Evolutionary conservation across 768 basidiomycete genomes (phyloP).

Genomic region (Podaxis sp.): DNA sequence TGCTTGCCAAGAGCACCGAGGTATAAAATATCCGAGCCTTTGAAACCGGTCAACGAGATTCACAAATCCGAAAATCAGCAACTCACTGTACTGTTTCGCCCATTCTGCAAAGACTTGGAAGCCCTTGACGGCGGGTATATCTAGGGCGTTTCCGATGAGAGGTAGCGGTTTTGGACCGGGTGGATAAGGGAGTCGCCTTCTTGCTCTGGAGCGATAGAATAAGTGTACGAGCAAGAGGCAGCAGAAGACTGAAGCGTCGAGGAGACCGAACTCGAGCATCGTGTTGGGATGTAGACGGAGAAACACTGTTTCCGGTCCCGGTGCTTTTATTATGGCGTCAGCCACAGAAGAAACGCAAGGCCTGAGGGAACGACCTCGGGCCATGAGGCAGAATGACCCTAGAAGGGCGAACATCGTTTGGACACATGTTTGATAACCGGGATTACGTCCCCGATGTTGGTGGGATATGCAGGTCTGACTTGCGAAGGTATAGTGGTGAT

Average conservation of each 20-base stretch:
- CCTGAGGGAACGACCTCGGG: too few species aligned
- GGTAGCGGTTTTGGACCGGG: constrained; percentile 20
- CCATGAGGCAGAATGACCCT: neutral
- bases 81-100: constrained; percentile 20
- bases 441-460: neutral
- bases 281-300: neutral
- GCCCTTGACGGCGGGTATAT: constrained; percentile 16
- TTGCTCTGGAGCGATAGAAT: neutral
- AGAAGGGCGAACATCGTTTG: neutral
- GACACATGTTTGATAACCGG: too few species aligned
- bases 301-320: neutral
- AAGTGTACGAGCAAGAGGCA: neutral
- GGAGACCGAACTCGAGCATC: neutral
- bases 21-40: constrained; percentile 14
- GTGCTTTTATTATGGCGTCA: neutral
- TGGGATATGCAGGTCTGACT: neutral
- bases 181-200: constrained; percentile 14
- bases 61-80: too few species aligned
- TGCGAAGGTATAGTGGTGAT: neutral
- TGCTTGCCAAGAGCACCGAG: constrained; percentile 16
- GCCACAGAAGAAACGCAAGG: neutral
- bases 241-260: neutral
- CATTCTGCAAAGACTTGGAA: constrained; percentile 17
- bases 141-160: constrained; percentile 22
- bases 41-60: neutral